phyloP scores from a whole-genome alignment of 306 rosid genomes.

The Rosa persica region DNA sequence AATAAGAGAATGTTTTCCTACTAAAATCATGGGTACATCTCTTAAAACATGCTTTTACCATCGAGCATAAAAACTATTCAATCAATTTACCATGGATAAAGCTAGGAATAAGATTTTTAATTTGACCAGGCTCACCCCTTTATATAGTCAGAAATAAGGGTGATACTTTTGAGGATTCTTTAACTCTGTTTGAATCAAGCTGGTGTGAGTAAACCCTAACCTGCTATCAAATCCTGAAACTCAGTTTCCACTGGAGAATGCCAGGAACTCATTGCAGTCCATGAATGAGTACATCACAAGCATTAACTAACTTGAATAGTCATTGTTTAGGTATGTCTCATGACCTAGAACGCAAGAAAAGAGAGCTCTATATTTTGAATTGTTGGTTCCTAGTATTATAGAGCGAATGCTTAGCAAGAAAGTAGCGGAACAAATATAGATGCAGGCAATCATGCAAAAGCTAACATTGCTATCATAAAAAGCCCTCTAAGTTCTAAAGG shows the following conservation, averaged over 20 bases:
- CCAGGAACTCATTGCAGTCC: not conserved
- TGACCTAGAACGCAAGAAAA: too few relatives aligned
- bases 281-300: not conserved
- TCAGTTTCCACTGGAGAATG: not conserved
- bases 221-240: not conserved
- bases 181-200: not conserved
- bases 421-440: too few relatives aligned
- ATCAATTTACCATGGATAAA: not conserved
- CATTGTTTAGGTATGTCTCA: too few relatives aligned
- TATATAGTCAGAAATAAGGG: not conserved
- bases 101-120: not conserved
- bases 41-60: not conserved
- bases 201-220: not conserved
- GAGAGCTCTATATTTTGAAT: too few relatives aligned
- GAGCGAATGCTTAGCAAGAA: too few relatives aligned
- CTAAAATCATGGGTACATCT: too few relatives aligned
- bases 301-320: not conserved
- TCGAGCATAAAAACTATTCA: not conserved
- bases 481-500: too few relatives aligned
- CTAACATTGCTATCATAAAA: too few relatives aligned
- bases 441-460: too few relatives aligned
- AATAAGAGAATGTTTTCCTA: too few relatives aligned
- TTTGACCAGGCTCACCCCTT: not conserved
- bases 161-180: not conserved
- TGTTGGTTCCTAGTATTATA: too few relatives aligned